A percentile compares a stretch with the other conserved stretches of the same genome.
These are phyloP conservation scores for Rhizophagus clarus DNA, from an alignment of 192 early-diverging fungal species.

Conservation along the genomic window DNA sequence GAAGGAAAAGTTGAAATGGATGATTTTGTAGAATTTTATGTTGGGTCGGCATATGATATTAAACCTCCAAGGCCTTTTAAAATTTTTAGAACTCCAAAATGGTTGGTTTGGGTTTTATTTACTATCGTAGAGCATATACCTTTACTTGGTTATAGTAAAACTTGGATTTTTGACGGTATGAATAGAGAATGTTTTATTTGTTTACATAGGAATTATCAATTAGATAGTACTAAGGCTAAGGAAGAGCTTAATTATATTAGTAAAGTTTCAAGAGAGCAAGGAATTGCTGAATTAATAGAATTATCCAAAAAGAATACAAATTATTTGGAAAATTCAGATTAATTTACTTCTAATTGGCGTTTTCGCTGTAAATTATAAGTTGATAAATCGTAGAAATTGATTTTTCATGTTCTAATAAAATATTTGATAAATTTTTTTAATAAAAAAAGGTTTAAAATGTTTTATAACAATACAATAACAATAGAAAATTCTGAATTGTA, in stretches of 20 bases:
- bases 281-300: not conserved
- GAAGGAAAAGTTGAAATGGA: conserved; percentile 26
- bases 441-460: not conserved
- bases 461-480: no score
- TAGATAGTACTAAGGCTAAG: conserved; percentile 19
- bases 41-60: conserved; percentile 7
- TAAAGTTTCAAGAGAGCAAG: conserved; percentile 6
- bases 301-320: not conserved
- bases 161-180: conserved; percentile 17
- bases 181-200: conserved; percentile 18
- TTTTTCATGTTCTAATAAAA: no score
- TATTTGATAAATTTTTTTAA: not conserved
- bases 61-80: conserved; percentile 12
- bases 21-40: conserved; percentile 22
- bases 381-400: no score
- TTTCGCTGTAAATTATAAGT: no score
- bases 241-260: conserved; percentile 17
- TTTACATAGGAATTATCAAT: conserved; percentile 4
- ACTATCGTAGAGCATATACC: conserved; percentile 24
- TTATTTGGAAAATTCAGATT: no score
- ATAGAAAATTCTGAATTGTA: no score
- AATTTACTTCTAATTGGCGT: no score
- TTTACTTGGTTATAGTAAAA: conserved; percentile 22
- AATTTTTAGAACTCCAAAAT: conserved; percentile 9
- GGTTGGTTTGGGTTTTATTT: conserved; percentile 7